Base-by-base conservation (phyloP, 1,284 basidiomycete species). In the Blastosporella zonata region DNA sequence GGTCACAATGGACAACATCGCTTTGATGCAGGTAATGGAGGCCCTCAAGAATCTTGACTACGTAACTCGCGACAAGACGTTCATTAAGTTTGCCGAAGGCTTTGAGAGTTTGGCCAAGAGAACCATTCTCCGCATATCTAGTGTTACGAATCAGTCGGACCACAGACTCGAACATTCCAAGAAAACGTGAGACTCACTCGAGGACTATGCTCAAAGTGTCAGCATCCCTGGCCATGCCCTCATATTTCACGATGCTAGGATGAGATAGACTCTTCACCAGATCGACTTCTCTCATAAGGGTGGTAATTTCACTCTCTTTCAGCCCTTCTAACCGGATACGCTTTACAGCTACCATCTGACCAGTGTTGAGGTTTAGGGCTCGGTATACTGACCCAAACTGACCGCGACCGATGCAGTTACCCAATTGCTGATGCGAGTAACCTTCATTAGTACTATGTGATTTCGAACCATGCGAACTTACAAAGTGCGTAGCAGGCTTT, bases 341-440 rank as follows among this genome's bases (percentile, higher is more conserved):
- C 70, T 97, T 97, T 51, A 97, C 91, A 17, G 94, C 94, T 17
- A 95, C 93, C 82, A 93, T 94, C 67, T 95, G 90, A 25, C 92
- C 95, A 1, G 86, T 93, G 58, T 88, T 89, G 60, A 97, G 71
- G 65, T 97, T 95, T 49, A 98, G 74, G 3, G 95, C 94, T 15
- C 92, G 83, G 67, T 96, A 97, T 6, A 97, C 95, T 9, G 93
- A 84, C 18, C 95, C 95, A 66, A 97, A 98, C 70, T 98, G 95
- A 6, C 95, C 95, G 44, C 90, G 83, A 2, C 95, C 95, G 55
- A 98, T 96, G 67, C 93, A 95, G 66, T 97, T 95, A 28, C 93
- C 93, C 15, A 97, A 74, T 90, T 94, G 91, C 92, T 95, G 56
- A 40, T 18, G 42, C 15, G 46, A 13, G 36, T 34, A 31, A 36